These are phyloP conservation scores for Lodderomyces metapsilosis DNA, from an alignment of 1,139 yeast species.

Conservation along the genomic window DNA sequence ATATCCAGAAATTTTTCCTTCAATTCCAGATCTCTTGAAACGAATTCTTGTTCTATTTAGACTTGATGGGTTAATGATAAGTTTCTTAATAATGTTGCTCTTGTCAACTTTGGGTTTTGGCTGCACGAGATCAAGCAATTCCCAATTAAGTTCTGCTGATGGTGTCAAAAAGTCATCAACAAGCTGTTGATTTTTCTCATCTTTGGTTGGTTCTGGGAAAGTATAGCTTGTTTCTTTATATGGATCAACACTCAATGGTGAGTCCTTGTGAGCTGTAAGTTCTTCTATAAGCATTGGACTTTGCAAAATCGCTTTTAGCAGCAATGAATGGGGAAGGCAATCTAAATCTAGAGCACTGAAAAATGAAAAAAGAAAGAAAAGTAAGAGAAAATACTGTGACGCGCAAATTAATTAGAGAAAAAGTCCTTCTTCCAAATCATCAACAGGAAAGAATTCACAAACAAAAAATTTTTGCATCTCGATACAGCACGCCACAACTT, in stretches of 20 bases:
- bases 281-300: conserved; percentile 10
- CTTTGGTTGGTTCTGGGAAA: conserved; percentile 7
- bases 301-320: too few species aligned
- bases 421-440: too few species aligned
- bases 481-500: too few species aligned
- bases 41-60: conserved; percentile 57
- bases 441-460: too few species aligned
- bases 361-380: too few species aligned
- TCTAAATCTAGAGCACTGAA: too few species aligned
- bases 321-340: too few species aligned
- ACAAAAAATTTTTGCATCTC: too few species aligned
- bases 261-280: not conserved
- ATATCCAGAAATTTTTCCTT: conserved; percentile 63
- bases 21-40: conserved; percentile 70
- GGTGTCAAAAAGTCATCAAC: conserved; percentile 40
- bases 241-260: conserved; percentile 8
- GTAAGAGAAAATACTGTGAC: too few species aligned
- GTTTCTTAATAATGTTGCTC: conserved; percentile 33
- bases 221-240: conserved; percentile 8
- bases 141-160: conserved; percentile 55
- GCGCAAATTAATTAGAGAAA: too few species aligned
- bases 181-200: conserved; percentile 10
- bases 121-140: conserved; percentile 53
- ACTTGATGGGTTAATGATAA: conserved; percentile 52
- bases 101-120: conserved; percentile 37